Percentiles rank a stretch among this genome's conserved stretches.
Conservation (phyloP, 2,329 filamentous ascomycete species). For the Dothiorella sarmentorum region DNA sequence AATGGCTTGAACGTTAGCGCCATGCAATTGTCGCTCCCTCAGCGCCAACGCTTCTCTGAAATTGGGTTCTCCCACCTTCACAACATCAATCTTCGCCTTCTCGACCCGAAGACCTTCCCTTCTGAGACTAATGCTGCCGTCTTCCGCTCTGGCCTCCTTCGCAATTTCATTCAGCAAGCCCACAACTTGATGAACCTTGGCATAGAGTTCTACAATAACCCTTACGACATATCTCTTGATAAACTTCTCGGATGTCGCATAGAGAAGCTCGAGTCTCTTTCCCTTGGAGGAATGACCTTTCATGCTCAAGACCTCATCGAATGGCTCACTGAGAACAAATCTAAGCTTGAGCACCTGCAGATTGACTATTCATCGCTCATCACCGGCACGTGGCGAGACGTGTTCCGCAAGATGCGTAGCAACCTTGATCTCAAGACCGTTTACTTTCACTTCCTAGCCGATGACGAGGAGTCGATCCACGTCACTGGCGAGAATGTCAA, state of each 20-base stretch:
- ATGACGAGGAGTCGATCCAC: constrained; percentile 6
- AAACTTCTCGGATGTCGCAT: constrained; percentile 2
- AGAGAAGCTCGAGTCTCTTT: constrained; percentile 4
- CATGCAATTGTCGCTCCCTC: background rate
- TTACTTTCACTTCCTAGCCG: constrained; percentile 2
- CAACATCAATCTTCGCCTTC: background rate
- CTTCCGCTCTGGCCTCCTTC: background rate
- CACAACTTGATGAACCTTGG: background rate
- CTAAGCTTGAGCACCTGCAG: background rate
- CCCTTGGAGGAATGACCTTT: background rate
- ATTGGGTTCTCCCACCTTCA: background rate
- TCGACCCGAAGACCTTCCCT: background rate
- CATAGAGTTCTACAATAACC: background rate
- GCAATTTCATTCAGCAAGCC: background rate
- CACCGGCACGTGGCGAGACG: constrained; percentile 1
- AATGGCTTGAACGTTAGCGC: background rate
- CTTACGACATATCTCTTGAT: background rate
- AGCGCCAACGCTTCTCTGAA: background rate
- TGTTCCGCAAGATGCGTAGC: constrained; percentile 3
- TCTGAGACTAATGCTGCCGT: background rate
- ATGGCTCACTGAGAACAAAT: background rate
- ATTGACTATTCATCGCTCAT: constrained; percentile 1
- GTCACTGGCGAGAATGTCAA: constrained; percentile 6
- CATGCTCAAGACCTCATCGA: constrained; percentile 1
- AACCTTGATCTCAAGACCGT: background rate